Evolutionary conservation across 2,329 filamentous ascomycete species (phyloP), one percentile per base, ranked within the genome.

Genomic region (Scleromitrula shiraiana): DNA sequence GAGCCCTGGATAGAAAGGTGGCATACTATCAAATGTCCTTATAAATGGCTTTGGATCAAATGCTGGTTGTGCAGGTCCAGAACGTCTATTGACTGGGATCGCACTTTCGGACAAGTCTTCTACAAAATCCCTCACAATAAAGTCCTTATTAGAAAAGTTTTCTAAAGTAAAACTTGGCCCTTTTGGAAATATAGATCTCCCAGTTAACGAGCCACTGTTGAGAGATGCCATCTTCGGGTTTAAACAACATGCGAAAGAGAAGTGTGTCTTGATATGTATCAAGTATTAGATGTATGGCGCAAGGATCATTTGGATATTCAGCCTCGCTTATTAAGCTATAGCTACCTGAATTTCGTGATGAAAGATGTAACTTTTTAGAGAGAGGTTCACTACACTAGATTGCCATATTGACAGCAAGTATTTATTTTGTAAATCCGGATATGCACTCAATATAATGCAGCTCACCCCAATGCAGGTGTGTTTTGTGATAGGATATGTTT

Each of bases 21-120:
- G 19, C 69, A 55, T 70, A 82, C 78, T 81, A 64, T 98, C 93
- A 65, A 98, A 98, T 1, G 88, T 90, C 51, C 93, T 83, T 61
- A 98, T 98, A 59, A 98, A 74, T 26, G 93, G 94, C 68, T 98
- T 98, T 0, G 93, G 89, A 62, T 98, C 93, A 69, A 98, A 98
- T 4, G 75, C 69, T 53, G 76, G 74, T 63, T 72, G 74, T 52
- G 71, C 73, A 54, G 78, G 75, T 7, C 78, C 82, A 12, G 90
- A 96, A 51, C 87, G 84, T 46, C 93, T 86, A 62, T 83, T 86
- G 19, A 76, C 73, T n/a, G 87, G 83, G 29, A 88, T 78, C 19
- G 88, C 86, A 58, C 76, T 85, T 54, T 97, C 90, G 42, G 91
- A 93, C 50, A 98, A 81, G 43, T 83, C 80, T 65, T 98, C 94